These are phyloP conservation scores for Aspergillus awamori DNA, from an alignment of 2,329 filamentous ascomycete genomes.

Conservation along the genomic window DNA sequence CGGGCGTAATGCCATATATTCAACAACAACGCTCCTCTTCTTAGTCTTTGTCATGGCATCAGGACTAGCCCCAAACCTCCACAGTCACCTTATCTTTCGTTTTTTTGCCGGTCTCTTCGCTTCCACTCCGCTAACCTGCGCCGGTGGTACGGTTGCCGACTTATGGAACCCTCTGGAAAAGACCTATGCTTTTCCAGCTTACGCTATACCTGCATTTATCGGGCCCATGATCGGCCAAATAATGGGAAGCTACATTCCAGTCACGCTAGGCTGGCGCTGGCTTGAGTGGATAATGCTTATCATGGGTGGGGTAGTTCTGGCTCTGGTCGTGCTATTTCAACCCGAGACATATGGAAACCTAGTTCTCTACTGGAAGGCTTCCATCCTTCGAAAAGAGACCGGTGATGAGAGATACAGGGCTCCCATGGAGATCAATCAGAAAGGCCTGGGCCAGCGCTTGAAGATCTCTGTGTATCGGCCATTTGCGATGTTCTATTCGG, in stretches of 20 bases:
- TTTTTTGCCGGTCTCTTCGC: conserved; percentile 55
- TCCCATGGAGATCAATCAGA: conserved; percentile 49
- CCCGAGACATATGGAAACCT: conserved; percentile 55
- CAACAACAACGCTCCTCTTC: conserved; percentile 51
- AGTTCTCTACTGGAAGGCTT: conserved; percentile 49
- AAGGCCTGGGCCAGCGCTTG: conserved; percentile 45
- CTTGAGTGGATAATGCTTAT: conserved; percentile 50
- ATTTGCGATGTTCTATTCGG: conserved; percentile 53
- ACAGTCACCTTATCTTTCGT: conserved; percentile 53
- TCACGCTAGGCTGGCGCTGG: conserved; percentile 42
- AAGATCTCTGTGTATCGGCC: conserved; percentile 51
- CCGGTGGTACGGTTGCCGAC: conserved; percentile 51
- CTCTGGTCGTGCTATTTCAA: conserved; percentile 48
- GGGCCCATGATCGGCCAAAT: conserved; percentile 31
- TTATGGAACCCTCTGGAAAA: conserved; percentile 53
- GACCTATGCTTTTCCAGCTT: conserved; percentile 54
- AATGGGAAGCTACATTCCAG: conserved; percentile 26
- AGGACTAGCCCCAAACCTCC: conserved; percentile 53
- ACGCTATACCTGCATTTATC: conserved; percentile 51
- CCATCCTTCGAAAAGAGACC: conserved; percentile 43
- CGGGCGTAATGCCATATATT: conserved; percentile 54
- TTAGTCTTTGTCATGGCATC: conserved; percentile 55
- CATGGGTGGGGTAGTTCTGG: conserved; percentile 37
- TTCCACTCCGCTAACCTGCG: conserved; percentile 50
- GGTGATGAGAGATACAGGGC: conserved; percentile 52